Conservation (phyloP, 1,284 basidiomycete genomes). For the Cutaneotrichosporon mucoides region DNA sequence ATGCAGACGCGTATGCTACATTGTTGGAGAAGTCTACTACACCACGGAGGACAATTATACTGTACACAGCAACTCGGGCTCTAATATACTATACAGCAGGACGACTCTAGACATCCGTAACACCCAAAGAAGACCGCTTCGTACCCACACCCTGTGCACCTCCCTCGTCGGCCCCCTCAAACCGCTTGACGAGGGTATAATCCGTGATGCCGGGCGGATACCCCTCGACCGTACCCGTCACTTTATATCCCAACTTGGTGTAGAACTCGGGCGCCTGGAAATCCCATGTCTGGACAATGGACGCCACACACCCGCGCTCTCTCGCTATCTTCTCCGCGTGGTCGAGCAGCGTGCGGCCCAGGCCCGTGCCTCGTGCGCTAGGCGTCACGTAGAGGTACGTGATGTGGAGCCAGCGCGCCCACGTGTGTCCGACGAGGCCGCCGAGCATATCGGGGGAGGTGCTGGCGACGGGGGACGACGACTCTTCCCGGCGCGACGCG, state of each 20-base stretch:
- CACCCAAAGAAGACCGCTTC: too few relatives aligned
- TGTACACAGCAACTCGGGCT: too few relatives aligned
- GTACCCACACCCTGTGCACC: not conserved
- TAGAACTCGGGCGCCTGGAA: constrained; percentile 6
- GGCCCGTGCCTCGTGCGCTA: not conserved
- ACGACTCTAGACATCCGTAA: too few relatives aligned
- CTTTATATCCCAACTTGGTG: not conserved
- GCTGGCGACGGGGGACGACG: too few relatives aligned
- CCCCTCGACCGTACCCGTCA: not conserved
- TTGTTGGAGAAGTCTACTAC: too few relatives aligned
- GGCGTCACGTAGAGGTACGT: constrained; percentile 1
- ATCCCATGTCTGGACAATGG: constrained; percentile 4
- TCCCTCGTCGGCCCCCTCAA: not conserved
- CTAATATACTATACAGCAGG: too few relatives aligned
- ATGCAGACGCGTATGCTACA: too few relatives aligned
- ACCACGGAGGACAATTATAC: too few relatives aligned
- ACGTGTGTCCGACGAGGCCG: not conserved
- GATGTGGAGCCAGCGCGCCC: constrained; percentile 1
- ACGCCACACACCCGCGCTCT: not conserved
- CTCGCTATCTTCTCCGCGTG: not conserved
- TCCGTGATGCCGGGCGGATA: constrained; percentile 2
- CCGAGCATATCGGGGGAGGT: not conserved
- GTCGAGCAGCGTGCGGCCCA: not conserved
- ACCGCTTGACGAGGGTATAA: constrained; percentile 1
- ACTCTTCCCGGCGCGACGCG: too few relatives aligned